Base-by-base conservation (phyloP, 176 grass and related monocot species). In the Chloris gayana region DNA sequence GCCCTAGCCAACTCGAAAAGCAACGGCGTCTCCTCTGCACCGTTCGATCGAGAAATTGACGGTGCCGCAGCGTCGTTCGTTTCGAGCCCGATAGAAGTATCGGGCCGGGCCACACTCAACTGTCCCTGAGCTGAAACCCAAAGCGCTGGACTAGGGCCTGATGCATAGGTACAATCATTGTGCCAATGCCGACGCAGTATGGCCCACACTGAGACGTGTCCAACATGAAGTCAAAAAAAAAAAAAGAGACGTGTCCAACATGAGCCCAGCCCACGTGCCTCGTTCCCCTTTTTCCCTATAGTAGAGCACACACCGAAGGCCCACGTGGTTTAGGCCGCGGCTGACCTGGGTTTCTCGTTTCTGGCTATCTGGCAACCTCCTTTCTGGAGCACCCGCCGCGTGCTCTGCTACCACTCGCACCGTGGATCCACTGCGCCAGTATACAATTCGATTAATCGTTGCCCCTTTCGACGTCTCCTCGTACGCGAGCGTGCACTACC, bases 31-130 rank as follows among this genome's bases (percentile, higher is more conserved):
- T 39, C 41, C 41, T 57, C 22, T 1, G 24, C 31, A 32, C 69
- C 80, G 69, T 82, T 44, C 69, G 80, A 82, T 82, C 18, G 44
- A 38, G 0, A 3, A 22, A 30, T 82, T 7, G 14, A 65, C 57
- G 58, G 42, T 17, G 27, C 45, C 2, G 10, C 35, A 11, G 29
- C 63, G 19, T 32, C 3, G 14, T 18, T 67, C 14, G 31, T n/a
- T 32, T 8, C 22, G 3, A 21, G 38, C 15, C 26, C 24, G 10
- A 78, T 46, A 32, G 2, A 50, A 9, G 11, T 15, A 31, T 6
- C 54, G 0, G 22, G 44, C 44, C 14, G 45, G 45, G 7, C 44
- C 62, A 26, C 62, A 19, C 2, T 39, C 14, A 15, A 18, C 49
- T 53, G 13, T 10, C 49, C 32, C n/a, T 8, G 6, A 7, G 32